Evolutionary conservation across 2,329 filamentous ascomycete species (phyloP).

Genomic region (Xylariaceae sp.): DNA sequence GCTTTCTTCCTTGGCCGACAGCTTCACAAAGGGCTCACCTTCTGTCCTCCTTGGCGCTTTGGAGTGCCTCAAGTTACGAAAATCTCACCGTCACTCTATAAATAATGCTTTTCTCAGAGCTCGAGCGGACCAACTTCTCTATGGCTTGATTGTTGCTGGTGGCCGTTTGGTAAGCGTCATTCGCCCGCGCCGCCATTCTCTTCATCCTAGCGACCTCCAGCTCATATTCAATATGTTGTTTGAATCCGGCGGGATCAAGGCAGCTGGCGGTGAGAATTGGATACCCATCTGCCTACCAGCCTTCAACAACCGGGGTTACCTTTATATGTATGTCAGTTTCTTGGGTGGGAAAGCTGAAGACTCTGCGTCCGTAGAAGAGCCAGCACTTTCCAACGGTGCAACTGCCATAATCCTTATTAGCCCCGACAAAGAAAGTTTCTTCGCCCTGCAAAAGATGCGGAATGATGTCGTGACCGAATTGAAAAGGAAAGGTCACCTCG

Average conservation of each 20-base stretch:
- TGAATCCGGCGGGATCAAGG: constrained; percentile 85
- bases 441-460: constrained; percentile 72
- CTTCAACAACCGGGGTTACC: constrained; percentile 93
- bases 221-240: constrained; percentile 99
- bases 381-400: constrained; percentile 67
- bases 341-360: constrained; percentile 59
- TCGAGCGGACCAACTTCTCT: constrained; percentile 74
- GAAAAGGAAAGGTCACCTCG: constrained; percentile 69
- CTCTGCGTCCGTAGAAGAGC: constrained; percentile 38
- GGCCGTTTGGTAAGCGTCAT: constrained; percentile 93
- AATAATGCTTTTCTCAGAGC: constrained; percentile 82
- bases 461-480: constrained; percentile 64
- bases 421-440: constrained; percentile 90
- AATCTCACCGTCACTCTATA: constrained; percentile 79
- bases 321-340: constrained; percentile 99
- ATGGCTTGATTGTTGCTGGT: constrained; percentile 88
- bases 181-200: constrained; percentile 86
- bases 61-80: constrained; percentile 89
- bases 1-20: constrained; percentile 87
- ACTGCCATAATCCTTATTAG: constrained; percentile 93
- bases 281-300: constrained; percentile 92
- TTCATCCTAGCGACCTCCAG: constrained; percentile 92
- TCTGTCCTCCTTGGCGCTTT: constrained; percentile 84
- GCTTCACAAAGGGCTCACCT: constrained; percentile 87
- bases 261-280: constrained; percentile 92